Percentiles rank a stretch among this genome's conserved stretches.
Evolutionary conservation across 371 early-diverging fungal species (phyloP).

Genomic region (Zychaea mexicana): DNA sequence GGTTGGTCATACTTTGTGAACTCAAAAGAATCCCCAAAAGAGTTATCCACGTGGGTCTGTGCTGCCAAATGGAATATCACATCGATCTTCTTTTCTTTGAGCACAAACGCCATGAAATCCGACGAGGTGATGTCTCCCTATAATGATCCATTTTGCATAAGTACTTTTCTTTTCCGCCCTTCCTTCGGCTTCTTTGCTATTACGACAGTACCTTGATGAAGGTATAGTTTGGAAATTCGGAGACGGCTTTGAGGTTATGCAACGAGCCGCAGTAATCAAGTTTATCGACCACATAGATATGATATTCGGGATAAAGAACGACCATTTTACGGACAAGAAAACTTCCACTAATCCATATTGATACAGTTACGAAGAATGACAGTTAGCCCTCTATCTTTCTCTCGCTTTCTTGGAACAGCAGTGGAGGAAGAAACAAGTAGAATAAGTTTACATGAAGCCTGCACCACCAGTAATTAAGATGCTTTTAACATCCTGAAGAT

Average conservation of each 20-base stretch:
- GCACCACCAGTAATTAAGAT: conserved; percentile 89
- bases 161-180: neutral
- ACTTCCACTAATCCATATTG: conserved; percentile 44
- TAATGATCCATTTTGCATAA: neutral
- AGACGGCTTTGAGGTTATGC: conserved; percentile 61
- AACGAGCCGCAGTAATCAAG: conserved; percentile 82
- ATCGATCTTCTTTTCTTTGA: conserved; percentile 74
- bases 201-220: conserved; percentile 63
- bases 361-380: neutral
- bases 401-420: neutral
- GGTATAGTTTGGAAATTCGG: conserved; percentile 57
- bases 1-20: conserved; percentile 79
- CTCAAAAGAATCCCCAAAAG: conserved; percentile 85
- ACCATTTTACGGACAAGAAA: conserved; percentile 68
- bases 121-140: conserved; percentile 78
- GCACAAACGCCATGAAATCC: conserved; percentile 69
- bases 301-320: conserved; percentile 70
- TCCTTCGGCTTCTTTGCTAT: neutral
- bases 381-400: neutral
- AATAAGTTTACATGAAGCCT: conserved; percentile 78
- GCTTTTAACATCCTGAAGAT: conserved; percentile 42
- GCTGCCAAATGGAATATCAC: conserved; percentile 86
- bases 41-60: conserved; percentile 89
- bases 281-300: conserved; percentile 76
- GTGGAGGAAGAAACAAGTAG: neutral